Evolutionary conservation across 129 eudicot species (phyloP), one percentile per base, ranked within the genome.

Genomic region (Solidago caesia): DNA sequence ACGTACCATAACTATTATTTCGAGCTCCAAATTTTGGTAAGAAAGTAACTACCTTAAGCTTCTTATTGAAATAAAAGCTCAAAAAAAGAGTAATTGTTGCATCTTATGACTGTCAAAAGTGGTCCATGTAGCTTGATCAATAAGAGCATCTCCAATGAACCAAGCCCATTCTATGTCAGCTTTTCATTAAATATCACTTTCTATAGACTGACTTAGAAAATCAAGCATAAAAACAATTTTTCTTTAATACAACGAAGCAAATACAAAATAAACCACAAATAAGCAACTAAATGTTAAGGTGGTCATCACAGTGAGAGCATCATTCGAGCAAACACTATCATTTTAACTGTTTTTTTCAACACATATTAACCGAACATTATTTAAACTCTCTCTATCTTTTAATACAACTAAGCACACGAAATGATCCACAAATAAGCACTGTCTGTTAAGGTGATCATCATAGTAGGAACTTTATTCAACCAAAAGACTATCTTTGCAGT

Each of bases 51-150:
- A 21, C 8, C 8, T 39, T 7, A 64, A 9, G 11, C 48, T 33
- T 62, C 67, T 64, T 39, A 29, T 42, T 14, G 16, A 64, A 5
- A 64, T 64, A 64, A 42, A 53, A 14, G 39, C 39, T 33, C 39
- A 33, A 33, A 33, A 33, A 33, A 3, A 33, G 3, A 33, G 39
- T 33, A 33, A 33, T 33, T 33, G 39, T 33, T 29, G 39, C 39
- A 33, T 33, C 39, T 33, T 33, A 33, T 33, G 39, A 33, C 39
- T 33, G 39, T 33, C 39, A 33, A 33, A 33, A 44, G 46, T 12
- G 25, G 41, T 59, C 27, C 79, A 65, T 5, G 72, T 42, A 39
- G 65, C 65, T 39, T 53, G 65, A 71, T 55, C 39, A 55, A 39
- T 9, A 55, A n/a, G 29, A 33, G 27, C 9, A 69, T 6, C 39